These are phyloP conservation scores for Venturia carpophila DNA, from an alignment of 2,329 filamentous ascomycete species.

Conservation along the genomic window DNA sequence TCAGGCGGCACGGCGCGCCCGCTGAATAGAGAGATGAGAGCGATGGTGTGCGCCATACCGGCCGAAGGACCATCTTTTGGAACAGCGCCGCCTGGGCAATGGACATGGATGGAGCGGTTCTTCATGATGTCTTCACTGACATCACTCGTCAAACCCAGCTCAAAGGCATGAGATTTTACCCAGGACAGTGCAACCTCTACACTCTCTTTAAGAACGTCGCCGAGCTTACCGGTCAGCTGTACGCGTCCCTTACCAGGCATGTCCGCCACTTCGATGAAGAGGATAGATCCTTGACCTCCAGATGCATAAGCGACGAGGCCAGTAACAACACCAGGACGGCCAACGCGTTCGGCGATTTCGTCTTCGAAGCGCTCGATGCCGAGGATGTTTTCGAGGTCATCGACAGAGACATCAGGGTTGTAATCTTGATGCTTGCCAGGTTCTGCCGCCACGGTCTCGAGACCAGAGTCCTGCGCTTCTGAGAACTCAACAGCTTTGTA, in stretches of 20 bases:
- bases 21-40: slow-evolving; percentile 81
- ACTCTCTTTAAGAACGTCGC: slow-evolving; percentile 92
- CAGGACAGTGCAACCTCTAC: slow-evolving; percentile 94
- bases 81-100: slow-evolving; percentile 89
- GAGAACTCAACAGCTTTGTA: slow-evolving; percentile 93
- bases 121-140: slow-evolving; percentile 92
- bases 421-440: slow-evolving; percentile 44
- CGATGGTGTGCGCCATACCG: slow-evolving; percentile 88
- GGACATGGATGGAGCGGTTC: slow-evolving; percentile 85
- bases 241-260: slow-evolving; percentile 92
- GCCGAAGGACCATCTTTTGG: slow-evolving; percentile 84
- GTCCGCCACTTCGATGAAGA: slow-evolving; percentile 96
- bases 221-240: slow-evolving; percentile 91
- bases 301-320: slow-evolving; percentile 91
- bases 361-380: slow-evolving; percentile 92
- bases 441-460: slow-evolving; percentile 42
- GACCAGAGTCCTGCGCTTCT: slow-evolving; percentile 65
- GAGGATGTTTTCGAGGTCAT: slow-evolving; percentile 82
- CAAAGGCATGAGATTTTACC: slow-evolving; percentile 94
- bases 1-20: slow-evolving; percentile 80
- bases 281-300: slow-evolving; percentile 86
- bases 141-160: slow-evolving; percentile 73
- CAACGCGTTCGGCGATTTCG: slow-evolving; percentile 81
- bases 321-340: slow-evolving; percentile 83
- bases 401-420: slow-evolving; percentile 61